phyloP scores from a whole-genome alignment of 139 green algal genomes.

The Monoraphidium neglectum region DNA sequence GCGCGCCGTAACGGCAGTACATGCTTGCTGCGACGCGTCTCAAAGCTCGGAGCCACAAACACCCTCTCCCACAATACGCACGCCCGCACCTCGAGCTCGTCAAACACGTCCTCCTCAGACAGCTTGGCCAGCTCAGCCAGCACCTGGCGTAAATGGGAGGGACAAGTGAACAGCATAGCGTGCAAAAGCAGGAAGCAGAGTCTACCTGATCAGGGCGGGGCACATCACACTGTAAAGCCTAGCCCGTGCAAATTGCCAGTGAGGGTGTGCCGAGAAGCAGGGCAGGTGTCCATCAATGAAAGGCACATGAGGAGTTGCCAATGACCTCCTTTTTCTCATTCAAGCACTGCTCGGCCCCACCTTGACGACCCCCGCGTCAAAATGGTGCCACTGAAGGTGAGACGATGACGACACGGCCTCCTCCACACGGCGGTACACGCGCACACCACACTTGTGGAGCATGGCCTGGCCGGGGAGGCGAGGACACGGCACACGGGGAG shows the following conservation, averaged over 20 bases:
- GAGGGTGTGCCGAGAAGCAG: too few relatives aligned
- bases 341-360: slow-evolving; percentile 4
- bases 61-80: too few relatives aligned
- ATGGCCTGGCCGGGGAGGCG: slow-evolving; percentile 24
- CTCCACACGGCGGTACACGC: slow-evolving; percentile 53
- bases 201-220: too few relatives aligned
- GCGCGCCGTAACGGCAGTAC: too few relatives aligned
- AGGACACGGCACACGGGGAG: too few relatives aligned
- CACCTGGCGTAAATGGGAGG: slow-evolving; percentile 44
- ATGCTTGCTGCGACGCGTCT: too few relatives aligned
- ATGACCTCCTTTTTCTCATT: neutral
- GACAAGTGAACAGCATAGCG: too few relatives aligned
- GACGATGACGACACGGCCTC: slow-evolving; percentile 41
- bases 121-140: slow-evolving; percentile 59
- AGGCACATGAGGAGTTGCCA: neutral
- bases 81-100: slow-evolving; percentile 61
- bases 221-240: too few relatives aligned
- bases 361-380: slow-evolving; percentile 66
- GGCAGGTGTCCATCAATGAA: too few relatives aligned
- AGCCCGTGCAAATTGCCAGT: too few relatives aligned
- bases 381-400: slow-evolving; percentile 65
- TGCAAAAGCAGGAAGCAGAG: too few relatives aligned
- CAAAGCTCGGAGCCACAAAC: too few relatives aligned
- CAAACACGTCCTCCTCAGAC: slow-evolving; percentile 54
- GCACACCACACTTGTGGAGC: slow-evolving; percentile 53